Base-by-base conservation (phyloP, 495 filamentous ascomycete species). In the Hyaloscypha hepaticicola region DNA sequence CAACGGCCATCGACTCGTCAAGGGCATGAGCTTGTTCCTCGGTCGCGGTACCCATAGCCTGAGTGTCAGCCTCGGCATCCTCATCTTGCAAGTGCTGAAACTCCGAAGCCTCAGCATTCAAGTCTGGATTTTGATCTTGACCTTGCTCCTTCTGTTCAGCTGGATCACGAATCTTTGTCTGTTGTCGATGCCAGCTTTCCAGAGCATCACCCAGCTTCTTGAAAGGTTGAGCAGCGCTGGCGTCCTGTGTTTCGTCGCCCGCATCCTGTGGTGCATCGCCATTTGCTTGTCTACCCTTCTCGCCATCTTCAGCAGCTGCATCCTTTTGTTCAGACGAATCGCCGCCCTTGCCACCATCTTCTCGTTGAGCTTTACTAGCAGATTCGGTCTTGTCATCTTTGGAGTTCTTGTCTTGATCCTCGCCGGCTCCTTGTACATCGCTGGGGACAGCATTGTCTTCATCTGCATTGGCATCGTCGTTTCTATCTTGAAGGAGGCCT, bases 51-150 rank as follows among this genome's bases (percentile, higher is more conserved):
- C 96, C 96, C 51, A 99, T 80, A 56, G 95, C 96, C 75, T 99
- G 96, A 0, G 91, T 85, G 74, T 97, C 93, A 14, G 88, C 85
- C 53, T 86, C 78, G 49, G 88, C 84, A 50, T 93, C 83, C 59
- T 96, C 89, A 67, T 96, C 87, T 64, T 86, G 88, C 11, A 99
- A 80, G 74, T 99, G 94, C 70, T 97, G 91, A 72, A 96, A 96
- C 68, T 96, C 91, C 1, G 63, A 58, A 19, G n/a, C 61, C 16
- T 74, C 74, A n/a, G 58, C 34, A 38, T 66, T 61, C 16, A 71
- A 69, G 69, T 80, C 90, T 9, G 51, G 55, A 5, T 66, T 41
- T 61, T 84, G 75, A 48, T 82, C 74, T 63, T 82, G 68, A 58
- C 76, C 66, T 61, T 84, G 71, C 1, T 84, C 77, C 2, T 82